Evolutionary conservation across 768 basidiomycete species (phyloP).

Genomic region (Leccinum disarticulatum): DNA sequence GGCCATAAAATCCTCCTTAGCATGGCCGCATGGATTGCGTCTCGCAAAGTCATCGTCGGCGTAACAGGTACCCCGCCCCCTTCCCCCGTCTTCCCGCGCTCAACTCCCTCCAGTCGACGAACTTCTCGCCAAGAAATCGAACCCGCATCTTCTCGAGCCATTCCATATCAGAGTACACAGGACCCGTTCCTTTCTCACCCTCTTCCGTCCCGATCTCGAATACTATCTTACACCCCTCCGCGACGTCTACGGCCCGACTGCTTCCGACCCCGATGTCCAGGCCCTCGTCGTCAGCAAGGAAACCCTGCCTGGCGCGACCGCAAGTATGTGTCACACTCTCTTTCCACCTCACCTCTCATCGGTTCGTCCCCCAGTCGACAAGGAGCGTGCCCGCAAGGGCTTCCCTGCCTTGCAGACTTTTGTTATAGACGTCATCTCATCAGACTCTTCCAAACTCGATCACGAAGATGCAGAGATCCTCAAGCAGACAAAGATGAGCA

Average conservation of each 20-base stretch:
- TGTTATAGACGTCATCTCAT: conserved; percentile 88
- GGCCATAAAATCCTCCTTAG: conserved; percentile 97
- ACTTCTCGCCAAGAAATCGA: conserved; percentile 69
- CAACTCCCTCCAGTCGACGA: conserved; percentile 53
- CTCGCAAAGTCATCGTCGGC: conserved; percentile 83
- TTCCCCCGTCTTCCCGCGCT: conserved; percentile 8
- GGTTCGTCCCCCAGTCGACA: conserved; percentile 51
- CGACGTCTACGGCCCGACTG: conserved; percentile 93
- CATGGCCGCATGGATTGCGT: conserved; percentile 84
- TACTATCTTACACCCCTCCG: conserved; percentile 71
- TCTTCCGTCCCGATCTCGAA: conserved; percentile 65
- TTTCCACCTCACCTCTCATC: not conserved
- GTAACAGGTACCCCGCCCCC: conserved; percentile 60
- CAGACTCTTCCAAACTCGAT: conserved; percentile 56
- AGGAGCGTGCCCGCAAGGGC: conserved; percentile 50
- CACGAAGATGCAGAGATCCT: conserved; percentile 66
- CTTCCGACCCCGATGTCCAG: conserved; percentile 83
- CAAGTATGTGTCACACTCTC: conserved; percentile 48
- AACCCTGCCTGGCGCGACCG: conserved; percentile 71
- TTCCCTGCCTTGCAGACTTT: conserved; percentile 65
- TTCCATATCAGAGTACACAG: conserved; percentile 52
- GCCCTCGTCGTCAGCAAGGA: conserved; percentile 91
- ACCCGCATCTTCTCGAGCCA: conserved; percentile 65
- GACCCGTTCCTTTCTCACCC: conserved; percentile 66
- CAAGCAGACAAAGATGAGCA: conserved; percentile 88